Conservation (phyloP, 768 basidiomycete species). For the Boletus rufocinnamomeus region DNA sequence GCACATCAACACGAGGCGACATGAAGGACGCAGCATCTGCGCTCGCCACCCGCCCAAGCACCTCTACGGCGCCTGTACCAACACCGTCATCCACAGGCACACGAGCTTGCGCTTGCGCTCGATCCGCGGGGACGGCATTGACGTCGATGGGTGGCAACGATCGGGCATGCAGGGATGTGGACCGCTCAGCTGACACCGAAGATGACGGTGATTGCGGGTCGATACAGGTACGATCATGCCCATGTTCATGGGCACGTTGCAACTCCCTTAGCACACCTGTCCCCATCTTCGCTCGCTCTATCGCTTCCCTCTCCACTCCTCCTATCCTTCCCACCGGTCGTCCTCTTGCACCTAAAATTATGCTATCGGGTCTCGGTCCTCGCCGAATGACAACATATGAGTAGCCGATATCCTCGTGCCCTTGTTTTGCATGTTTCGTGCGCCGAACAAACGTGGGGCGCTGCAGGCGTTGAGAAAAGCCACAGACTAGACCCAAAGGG, state of each 20-base stretch:
- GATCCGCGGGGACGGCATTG: slow-evolving; percentile 28
- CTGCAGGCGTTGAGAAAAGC: slow-evolving; percentile 86
- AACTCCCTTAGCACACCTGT: slow-evolving; percentile 28
- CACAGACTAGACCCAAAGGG: slow-evolving; percentile 59
- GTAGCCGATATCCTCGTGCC: slow-evolving; percentile 86
- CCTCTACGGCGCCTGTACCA: slow-evolving; percentile 20
- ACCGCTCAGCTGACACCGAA: slow-evolving; percentile 15
- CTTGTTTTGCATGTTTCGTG: slow-evolving; percentile 84
- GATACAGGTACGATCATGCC: slow-evolving; percentile 16
- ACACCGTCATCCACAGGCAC: slow-evolving; percentile 23
- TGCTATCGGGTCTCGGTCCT: slow-evolving; percentile 61
- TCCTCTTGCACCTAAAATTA: slow-evolving; percentile 5
- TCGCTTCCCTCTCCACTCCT: slow-evolving; percentile 32
- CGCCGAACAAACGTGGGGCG: slow-evolving; percentile 81
- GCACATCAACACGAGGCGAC: slow-evolving; percentile 30
- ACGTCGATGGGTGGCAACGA: slow-evolving; percentile 18
- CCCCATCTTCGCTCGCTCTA: slow-evolving; percentile 28
- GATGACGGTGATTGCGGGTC: slow-evolving; percentile 31
- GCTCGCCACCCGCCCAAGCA: slow-evolving; percentile 19
- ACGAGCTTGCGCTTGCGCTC: slow-evolving; percentile 9
- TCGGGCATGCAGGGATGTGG: slow-evolving; percentile 14
- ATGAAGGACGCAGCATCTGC: slow-evolving; percentile 20
- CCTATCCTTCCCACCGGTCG: slow-evolving; percentile 30
- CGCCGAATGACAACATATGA: slow-evolving; percentile 89
- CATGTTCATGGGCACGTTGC: slow-evolving; percentile 22